These are phyloP conservation scores for Aristolochia californica DNA, from an alignment of 164 flowering plant genomes.

Conservation along the genomic window DNA sequence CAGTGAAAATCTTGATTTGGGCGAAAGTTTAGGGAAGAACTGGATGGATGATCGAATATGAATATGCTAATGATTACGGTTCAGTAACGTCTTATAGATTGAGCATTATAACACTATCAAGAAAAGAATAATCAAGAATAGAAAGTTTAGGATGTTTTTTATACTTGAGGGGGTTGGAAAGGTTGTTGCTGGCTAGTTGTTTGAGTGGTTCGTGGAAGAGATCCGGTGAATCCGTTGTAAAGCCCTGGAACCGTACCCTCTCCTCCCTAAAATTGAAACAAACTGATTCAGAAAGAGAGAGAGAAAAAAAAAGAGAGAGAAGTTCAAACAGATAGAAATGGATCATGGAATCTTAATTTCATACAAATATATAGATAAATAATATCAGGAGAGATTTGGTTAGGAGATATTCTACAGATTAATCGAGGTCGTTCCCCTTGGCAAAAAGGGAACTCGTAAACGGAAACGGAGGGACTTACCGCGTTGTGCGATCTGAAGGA, in stretches of 20 bases:
- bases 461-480: slow-evolving; percentile 7
- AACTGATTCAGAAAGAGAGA: neutral
- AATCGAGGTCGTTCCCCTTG: too few relatives aligned
- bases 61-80: too few relatives aligned
- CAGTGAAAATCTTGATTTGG: neutral
- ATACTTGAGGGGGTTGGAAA: slow-evolving; percentile 44
- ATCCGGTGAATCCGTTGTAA: slow-evolving; percentile 52
- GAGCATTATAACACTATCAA: too few relatives aligned
- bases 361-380: too few relatives aligned
- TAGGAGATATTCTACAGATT: neutral
- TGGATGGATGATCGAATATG: too few relatives aligned
- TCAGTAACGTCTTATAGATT: too few relatives aligned
- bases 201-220: slow-evolving; percentile 31
- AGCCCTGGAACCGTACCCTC: slow-evolving; percentile 48
- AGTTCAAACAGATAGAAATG: neutral
- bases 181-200: slow-evolving; percentile 35
- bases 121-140: too few relatives aligned
- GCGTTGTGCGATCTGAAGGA: slow-evolving; percentile 26
- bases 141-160: too few relatives aligned
- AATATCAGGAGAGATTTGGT: too few relatives aligned
- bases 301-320: neutral
- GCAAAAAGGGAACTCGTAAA: neutral
- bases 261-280: slow-evolving; percentile 23
- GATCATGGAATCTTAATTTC: too few relatives aligned
- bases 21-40: too few relatives aligned